Evolutionary conservation across 805 yeast genomes (phyloP).

Genomic region (Saturnispora hagleri): DNA sequence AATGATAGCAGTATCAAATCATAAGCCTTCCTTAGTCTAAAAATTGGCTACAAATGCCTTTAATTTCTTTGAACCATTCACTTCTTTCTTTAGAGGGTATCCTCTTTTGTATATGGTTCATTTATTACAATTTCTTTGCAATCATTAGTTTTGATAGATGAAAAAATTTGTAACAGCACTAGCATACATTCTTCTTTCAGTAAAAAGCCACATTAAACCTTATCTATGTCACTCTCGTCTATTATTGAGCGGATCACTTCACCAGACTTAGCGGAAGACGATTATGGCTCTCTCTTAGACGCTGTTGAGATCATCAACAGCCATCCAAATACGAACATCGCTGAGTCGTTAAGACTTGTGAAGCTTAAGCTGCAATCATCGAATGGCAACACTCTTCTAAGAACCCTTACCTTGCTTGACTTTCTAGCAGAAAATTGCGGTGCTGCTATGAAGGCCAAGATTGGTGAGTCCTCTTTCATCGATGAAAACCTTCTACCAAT

Average conservation of each 20-base stretch:
- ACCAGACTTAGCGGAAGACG: conserved; percentile 51
- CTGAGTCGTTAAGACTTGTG: conserved; percentile 37
- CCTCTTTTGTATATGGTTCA: not conserved
- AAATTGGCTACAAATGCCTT: no score
- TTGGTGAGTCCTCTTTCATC: conserved; percentile 50
- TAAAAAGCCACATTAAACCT: not conserved
- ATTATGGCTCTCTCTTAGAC: conserved; percentile 56
- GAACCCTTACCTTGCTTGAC: conserved; percentile 45
- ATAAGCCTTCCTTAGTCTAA: no score
- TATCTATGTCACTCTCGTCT: conserved; percentile 9
- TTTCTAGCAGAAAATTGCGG: conserved; percentile 75
- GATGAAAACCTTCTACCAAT: conserved; percentile 35
- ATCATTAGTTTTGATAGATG: not conserved
- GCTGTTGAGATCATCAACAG: conserved; percentile 58
- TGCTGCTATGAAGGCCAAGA: conserved; percentile 51
- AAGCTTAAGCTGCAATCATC: conserved; percentile 38
- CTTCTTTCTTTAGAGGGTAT: not conserved
- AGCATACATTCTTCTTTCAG: not conserved
- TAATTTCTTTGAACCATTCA: no score
- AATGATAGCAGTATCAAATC: no score
- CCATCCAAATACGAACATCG: conserved; percentile 50
- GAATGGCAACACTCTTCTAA: conserved; percentile 58
- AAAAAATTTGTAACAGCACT: not conserved
- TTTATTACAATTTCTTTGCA: no score
- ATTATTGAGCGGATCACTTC: conserved; percentile 48